Percentiles rank a stretch among this genome's conserved stretches.
phyloP scores from a whole-genome alignment of 257 asterid genomes.

The Jacaranda copaia region DNA sequence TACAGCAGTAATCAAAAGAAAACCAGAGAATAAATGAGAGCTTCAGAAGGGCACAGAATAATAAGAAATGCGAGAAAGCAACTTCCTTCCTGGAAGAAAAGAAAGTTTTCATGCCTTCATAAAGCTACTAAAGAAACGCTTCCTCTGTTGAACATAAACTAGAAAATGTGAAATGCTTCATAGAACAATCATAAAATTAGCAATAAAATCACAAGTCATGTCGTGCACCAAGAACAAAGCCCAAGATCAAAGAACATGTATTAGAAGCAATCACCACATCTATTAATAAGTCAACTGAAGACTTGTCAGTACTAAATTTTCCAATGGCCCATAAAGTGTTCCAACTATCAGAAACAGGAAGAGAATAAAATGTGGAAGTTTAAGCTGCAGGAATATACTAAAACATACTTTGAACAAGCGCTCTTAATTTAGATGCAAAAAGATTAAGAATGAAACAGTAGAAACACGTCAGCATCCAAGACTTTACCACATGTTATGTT shows the following conservation, averaged over 20 bases:
- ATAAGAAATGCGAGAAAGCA: conserved; percentile 5
- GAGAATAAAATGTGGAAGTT: background rate
- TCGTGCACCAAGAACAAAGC: background rate
- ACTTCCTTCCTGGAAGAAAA: conserved; percentile 22
- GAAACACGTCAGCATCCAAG: background rate
- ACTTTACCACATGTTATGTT: background rate
- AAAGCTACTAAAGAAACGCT: conserved; percentile 17
- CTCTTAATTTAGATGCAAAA: background rate
- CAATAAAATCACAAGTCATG: conserved; percentile 1
- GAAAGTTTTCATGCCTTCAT: background rate
- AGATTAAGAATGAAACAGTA: background rate
- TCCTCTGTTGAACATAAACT: conserved; percentile 12
- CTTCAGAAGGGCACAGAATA: background rate
- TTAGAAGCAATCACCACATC: conserved; percentile 17
- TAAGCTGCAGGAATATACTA: background rate
- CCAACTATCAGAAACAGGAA: conserved; percentile 1
- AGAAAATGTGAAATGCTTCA: conserved; percentile 13
- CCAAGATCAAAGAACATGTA: conserved; percentile 9
- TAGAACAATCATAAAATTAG: conserved; percentile 14
- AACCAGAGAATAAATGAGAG: too few species aligned
- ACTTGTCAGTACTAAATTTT: conserved; percentile 1
- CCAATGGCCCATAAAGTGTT: background rate
- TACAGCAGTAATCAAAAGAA: too few species aligned
- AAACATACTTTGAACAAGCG: background rate
- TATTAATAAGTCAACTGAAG: conserved; percentile 2